Conservation (phyloP, 768 basidiomycete genomes). For the Mycena filopes region DNA sequence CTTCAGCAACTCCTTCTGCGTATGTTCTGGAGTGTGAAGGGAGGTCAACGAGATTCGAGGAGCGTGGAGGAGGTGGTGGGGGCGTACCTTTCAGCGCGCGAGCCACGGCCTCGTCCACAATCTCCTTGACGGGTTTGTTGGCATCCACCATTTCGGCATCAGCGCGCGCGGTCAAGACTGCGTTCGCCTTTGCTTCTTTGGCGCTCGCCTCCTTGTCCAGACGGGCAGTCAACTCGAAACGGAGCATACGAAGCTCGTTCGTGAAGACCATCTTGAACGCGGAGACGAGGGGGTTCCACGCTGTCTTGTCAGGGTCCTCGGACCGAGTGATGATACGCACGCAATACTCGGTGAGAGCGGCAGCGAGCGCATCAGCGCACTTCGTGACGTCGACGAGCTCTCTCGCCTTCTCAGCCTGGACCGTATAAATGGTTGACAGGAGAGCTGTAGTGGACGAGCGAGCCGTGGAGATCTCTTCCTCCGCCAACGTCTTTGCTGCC, state of each 20-base stretch:
- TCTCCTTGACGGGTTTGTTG: constrained; percentile 4
- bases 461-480: constrained; percentile 5
- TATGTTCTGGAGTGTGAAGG: background rate
- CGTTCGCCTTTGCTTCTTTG: constrained; percentile 10
- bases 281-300: background rate
- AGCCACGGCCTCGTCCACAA: background rate
- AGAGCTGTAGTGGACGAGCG: background rate
- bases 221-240: constrained; percentile 13
- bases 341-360: constrained; percentile 5
- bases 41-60: background rate
- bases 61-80: background rate
- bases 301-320: background rate
- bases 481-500: background rate
- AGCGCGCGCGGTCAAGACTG: background rate
- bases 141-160: constrained; percentile 15
- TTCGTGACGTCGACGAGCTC: background rate
- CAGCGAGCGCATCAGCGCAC: constrained; percentile 5
- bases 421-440: constrained; percentile 7
- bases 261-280: constrained; percentile 8
- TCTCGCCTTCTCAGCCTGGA: constrained; percentile 7
- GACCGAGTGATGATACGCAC: background rate
- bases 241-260: background rate
- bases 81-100: background rate
- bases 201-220: background rate
- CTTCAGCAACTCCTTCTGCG: background rate